Conservation (phyloP, 2,329 filamentous ascomycete species). For the Penicillium expansum region DNA sequence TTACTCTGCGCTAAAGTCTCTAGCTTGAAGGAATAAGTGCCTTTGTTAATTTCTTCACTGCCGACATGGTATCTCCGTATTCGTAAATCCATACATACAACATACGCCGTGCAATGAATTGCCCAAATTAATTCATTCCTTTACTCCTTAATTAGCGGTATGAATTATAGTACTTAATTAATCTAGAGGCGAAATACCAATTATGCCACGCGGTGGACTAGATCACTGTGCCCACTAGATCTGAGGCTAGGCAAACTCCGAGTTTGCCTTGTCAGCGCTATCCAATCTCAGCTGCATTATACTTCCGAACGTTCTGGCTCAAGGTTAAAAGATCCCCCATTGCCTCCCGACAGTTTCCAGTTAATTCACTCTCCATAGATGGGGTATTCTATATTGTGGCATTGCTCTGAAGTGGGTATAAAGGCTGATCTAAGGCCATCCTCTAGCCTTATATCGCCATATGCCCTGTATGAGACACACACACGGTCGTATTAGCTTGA, state of each 20-base stretch:
- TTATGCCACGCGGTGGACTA: not conserved
- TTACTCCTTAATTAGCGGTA: not conserved
- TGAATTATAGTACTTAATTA: not conserved
- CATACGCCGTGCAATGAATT: not conserved
- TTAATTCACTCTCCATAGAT: not conserved
- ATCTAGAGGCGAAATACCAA: not conserved
- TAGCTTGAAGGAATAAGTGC: too few species aligned
- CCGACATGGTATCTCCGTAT: not conserved
- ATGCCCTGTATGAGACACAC: not conserved
- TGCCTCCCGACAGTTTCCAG: not conserved
- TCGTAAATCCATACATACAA: too few species aligned
- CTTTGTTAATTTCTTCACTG: not conserved
- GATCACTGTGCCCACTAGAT: slow-evolving; percentile 2
- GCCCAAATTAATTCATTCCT: not conserved
- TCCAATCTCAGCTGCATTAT: slow-evolving; percentile 1
- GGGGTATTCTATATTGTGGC: not conserved
- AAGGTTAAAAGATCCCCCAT: not conserved
- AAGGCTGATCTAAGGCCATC: not conserved
- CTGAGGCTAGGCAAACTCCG: not conserved
- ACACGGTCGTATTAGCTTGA: not conserved
- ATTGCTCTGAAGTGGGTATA: not conserved
- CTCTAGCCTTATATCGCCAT: not conserved
- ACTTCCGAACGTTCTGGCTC: not conserved
- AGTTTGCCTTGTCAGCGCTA: not conserved
- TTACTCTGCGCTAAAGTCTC: not conserved